Conservation (phyloP, 116 monocot species). For the Phalaenopsis hybrid region DNA sequence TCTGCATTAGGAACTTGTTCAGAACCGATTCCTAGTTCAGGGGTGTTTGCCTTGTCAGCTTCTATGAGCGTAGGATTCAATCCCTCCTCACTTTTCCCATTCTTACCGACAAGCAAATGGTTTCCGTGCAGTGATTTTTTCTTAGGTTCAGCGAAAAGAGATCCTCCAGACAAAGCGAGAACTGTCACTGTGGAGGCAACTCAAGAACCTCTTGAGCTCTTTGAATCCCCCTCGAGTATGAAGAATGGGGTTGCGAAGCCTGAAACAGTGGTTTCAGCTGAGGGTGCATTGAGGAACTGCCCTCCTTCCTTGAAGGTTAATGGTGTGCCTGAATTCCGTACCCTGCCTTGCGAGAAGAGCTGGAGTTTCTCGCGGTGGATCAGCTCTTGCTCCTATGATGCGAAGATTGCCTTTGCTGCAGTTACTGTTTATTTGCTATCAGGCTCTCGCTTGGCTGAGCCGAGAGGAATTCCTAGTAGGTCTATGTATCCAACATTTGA, state of each 20-base stretch:
- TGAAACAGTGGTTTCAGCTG: background rate
- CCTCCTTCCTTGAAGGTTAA: too few relatives aligned
- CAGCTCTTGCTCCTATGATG: constrained; percentile 58
- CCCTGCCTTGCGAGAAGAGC: background rate
- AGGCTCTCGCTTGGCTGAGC: constrained; percentile 65
- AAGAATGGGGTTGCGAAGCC: background rate
- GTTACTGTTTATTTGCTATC: constrained; percentile 68
- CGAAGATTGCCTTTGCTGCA: constrained; percentile 58
- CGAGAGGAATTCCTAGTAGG: constrained; percentile 66
- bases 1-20: constrained; percentile 30
- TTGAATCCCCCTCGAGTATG: background rate
- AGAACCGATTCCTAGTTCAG: constrained; percentile 11
- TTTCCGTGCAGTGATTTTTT: constrained; percentile 72
- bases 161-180: constrained; percentile 7
- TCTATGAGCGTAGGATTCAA: constrained; percentile 34
- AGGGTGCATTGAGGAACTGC: background rate
- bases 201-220: background rate
- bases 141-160: constrained; percentile 22
- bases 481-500: constrained; percentile 97
- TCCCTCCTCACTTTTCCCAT: constrained; percentile 56
- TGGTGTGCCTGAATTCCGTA: too few relatives aligned
- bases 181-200: background rate
- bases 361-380: constrained; percentile 55
- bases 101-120: constrained; percentile 59
- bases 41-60: constrained; percentile 32